phyloP scores from a whole-genome alignment of 192 early-diverging fungal genomes.

The Dissophora ornata region DNA sequence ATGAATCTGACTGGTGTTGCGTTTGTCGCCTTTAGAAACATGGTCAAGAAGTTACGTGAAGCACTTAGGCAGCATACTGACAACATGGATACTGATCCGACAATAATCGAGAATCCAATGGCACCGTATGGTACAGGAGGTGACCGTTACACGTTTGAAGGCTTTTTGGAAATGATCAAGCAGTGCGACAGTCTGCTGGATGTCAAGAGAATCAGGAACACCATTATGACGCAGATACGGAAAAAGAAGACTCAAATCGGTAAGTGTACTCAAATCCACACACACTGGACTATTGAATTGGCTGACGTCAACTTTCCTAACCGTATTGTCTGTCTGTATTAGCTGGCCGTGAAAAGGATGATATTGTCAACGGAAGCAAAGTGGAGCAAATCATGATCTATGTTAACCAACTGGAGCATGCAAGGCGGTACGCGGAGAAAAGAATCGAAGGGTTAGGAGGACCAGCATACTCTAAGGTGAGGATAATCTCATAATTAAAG shows the following conservation, averaged over 20 bases:
- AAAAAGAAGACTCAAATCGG: constrained; percentile 69
- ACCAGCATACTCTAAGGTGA: constrained; percentile 61
- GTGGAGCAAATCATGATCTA: constrained; percentile 80
- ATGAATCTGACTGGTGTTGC: too few species aligned
- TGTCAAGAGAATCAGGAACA: constrained; percentile 73
- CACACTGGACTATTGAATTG: too few species aligned
- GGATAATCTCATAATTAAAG: too few species aligned
- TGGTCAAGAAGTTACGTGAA: constrained; percentile 77
- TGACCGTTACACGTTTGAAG: constrained; percentile 71
- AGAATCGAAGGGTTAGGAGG: constrained; percentile 67
- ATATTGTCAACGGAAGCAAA: constrained; percentile 83
- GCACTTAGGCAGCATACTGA: constrained; percentile 74
- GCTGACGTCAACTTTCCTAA: too few species aligned
- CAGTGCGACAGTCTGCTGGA: constrained; percentile 70
- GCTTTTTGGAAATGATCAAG: constrained; percentile 80
- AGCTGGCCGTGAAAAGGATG: constrained; percentile 72
- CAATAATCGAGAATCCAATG: constrained; percentile 4
- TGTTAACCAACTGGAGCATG: constrained; percentile 78
- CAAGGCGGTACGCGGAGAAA: constrained; percentile 80
- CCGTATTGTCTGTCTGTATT: constrained; percentile 21
- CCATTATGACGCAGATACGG: constrained; percentile 78
- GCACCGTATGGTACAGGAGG: constrained; percentile 22
- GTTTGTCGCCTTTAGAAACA: constrained; percentile 57
- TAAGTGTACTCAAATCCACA: constrained; percentile 22
- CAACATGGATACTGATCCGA: constrained; percentile 44